These are phyloP conservation scores for Platanthera guangdongensis DNA, from an alignment of 106 monocot genomes.

Conservation along the genomic window DNA sequence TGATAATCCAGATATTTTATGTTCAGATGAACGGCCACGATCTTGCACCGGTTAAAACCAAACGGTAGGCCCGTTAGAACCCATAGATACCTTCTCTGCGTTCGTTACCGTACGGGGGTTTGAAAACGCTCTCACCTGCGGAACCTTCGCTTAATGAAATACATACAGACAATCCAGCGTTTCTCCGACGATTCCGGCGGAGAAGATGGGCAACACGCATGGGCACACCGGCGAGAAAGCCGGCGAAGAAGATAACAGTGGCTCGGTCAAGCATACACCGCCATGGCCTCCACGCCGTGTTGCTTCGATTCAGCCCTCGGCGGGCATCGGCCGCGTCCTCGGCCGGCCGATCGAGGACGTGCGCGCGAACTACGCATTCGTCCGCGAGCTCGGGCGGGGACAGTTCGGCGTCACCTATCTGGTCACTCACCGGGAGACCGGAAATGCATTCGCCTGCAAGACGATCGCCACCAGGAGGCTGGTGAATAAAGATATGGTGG, in stretches of 20 bases:
- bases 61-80: too few species aligned
- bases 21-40: too few species aligned
- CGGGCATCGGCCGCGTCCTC: constrained; percentile 14
- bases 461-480: constrained; percentile 19
- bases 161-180: too few species aligned
- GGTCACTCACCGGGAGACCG: constrained; percentile 12
- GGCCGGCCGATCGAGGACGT: constrained; percentile 16
- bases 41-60: too few species aligned
- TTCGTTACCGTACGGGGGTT: too few species aligned
- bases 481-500: constrained; percentile 6
- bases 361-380: constrained; percentile 11
- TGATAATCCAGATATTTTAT: too few species aligned
- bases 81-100: too few species aligned
- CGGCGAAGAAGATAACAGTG: constrained; percentile 1
- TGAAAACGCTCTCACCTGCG: too few species aligned
- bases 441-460: constrained; percentile 26
- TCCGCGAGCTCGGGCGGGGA: constrained; percentile 18
- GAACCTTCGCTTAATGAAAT: too few species aligned
- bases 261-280: constrained; percentile 7
- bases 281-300: not conserved
- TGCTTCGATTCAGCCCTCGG: not conserved
- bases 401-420: constrained; percentile 24
- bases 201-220: not conserved
- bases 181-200: not conserved
- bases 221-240: not conserved